A percentile compares a stretch with the other conserved stretches of the same genome.
Conservation (phyloP, 179 eudicot genomes). For the Spinacia oleracea region DNA sequence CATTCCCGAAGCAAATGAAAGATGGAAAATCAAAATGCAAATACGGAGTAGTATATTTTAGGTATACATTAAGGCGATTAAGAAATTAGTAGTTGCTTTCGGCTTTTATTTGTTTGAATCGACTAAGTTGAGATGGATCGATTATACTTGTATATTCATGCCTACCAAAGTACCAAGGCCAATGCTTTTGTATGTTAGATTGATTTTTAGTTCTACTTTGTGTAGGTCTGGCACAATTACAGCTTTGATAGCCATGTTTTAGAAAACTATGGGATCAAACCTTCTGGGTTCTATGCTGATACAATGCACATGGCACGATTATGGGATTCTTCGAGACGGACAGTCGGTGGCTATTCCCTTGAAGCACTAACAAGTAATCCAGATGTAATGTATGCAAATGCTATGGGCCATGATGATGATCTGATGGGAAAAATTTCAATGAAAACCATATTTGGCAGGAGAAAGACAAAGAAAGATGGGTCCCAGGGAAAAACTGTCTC, state of each 20-base stretch:
- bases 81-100: neutral
- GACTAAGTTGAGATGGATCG: neutral
- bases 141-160: neutral
- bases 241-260: constrained; percentile 94
- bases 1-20: neutral
- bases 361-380: constrained; percentile 85
- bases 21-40: neutral
- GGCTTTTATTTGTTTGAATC: neutral
- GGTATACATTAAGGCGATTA: too few relatives aligned
- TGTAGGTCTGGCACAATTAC: constrained; percentile 99
- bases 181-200: constrained; percentile 15
- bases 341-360: constrained; percentile 88
- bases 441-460: constrained; percentile 88
- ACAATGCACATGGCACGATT: constrained; percentile 99
- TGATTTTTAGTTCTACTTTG: constrained; percentile 17
- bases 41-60: neutral
- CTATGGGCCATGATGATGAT: constrained; percentile 37
- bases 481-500: constrained; percentile 67
- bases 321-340: constrained; percentile 89
- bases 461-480: constrained; percentile 81
- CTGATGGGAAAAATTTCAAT: constrained; percentile 82
- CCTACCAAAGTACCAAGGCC: constrained; percentile 3
- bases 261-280: constrained; percentile 76
- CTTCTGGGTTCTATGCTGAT: constrained; percentile 92
- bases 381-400: constrained; percentile 52